Evolutionary conservation across 345 rosid genomes (phyloP).

Genomic region (Hibiscus syriacus): DNA sequence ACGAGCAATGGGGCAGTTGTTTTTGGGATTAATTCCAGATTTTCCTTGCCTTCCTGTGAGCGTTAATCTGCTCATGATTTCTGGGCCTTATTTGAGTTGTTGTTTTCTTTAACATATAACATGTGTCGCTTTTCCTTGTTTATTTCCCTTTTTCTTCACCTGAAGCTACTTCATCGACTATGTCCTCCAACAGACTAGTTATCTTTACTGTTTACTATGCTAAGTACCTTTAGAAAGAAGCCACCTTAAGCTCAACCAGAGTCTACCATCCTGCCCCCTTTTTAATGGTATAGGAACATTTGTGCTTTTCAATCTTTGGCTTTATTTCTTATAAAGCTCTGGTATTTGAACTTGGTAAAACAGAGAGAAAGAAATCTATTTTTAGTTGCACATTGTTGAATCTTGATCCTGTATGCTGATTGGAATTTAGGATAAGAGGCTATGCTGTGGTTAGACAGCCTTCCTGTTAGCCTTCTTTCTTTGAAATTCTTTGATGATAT

Average conservation of each 20-base stretch:
- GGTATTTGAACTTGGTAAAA: not conserved
- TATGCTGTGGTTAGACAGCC: not conserved
- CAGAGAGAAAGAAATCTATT: not conserved
- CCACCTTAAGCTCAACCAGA: not conserved
- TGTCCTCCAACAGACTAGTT: not conserved
- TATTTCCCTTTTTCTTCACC: not conserved
- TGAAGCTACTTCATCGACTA: not conserved
- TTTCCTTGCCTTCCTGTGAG: no score
- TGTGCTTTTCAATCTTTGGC: not conserved
- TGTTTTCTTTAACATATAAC: not conserved
- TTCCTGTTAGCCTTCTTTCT: not conserved
- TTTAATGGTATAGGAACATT: not conserved
- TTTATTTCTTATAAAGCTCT: not conserved
- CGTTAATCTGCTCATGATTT: not conserved
- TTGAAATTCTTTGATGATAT: not conserved
- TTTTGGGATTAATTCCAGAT: no score
- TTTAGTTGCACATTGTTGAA: not conserved
- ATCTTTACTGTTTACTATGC: not conserved
- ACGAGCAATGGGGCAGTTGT: no score
- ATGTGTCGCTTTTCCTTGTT: not conserved
- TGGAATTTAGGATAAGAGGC: not conserved
- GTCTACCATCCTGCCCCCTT: not conserved
- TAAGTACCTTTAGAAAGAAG: no score
- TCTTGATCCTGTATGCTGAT: not conserved
- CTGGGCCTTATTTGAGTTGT: not conserved